Conservation (phyloP, 2,329 filamentous ascomycete species). For the Fusarium irregulare region DNA sequence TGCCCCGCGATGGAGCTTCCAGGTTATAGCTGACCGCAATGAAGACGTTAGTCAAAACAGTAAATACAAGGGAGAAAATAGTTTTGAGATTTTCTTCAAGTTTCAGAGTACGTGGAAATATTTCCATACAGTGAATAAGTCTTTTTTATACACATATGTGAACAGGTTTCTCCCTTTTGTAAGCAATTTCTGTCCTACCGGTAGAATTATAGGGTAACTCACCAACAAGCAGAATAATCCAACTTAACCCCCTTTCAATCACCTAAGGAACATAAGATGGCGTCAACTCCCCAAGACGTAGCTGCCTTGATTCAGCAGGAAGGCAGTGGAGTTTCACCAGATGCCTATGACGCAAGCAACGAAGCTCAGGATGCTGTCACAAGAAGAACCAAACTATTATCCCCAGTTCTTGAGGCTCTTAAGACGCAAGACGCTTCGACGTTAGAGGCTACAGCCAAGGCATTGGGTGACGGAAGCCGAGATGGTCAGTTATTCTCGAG, state of each 20-base stretch:
- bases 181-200: neutral
- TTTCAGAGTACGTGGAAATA: neutral
- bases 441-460: conserved; percentile 62
- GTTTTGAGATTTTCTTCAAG: neutral
- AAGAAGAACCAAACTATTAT: conserved; percentile 49
- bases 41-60: neutral
- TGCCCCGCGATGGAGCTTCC: conserved; percentile 11
- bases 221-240: neutral
- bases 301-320: conserved; percentile 51
- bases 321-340: conserved; percentile 45
- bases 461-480: conserved; percentile 66
- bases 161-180: neutral
- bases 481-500: conserved; percentile 57
- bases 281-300: conserved; percentile 53
- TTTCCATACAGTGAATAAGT: neutral
- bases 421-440: conserved; percentile 51
- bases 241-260: neutral
- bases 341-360: conserved; percentile 45
- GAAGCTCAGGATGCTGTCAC: conserved; percentile 40
- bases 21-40: conserved; percentile 3
- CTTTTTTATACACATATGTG: too few species aligned
- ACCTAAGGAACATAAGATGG: conserved; percentile 12
- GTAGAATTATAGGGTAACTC: neutral
- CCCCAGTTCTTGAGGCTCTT: conserved; percentile 54
- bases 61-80: neutral